Base-by-base conservation (phyloP, 352 stramenopile species). In the Pythium vanterpoolii region DNA sequence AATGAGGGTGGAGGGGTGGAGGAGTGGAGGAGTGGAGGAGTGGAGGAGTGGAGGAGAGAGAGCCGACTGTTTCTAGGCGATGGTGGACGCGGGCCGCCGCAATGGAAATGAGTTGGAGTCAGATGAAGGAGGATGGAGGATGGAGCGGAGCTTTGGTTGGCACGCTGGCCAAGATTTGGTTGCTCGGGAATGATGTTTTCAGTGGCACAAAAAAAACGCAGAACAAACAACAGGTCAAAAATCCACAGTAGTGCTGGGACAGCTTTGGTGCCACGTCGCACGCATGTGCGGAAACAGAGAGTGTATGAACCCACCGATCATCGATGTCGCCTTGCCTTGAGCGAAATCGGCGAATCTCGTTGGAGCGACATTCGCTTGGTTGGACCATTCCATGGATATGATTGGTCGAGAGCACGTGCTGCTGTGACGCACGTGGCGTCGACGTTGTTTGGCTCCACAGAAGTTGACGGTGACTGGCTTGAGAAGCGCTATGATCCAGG, bases 41-140 rank as follows among this genome's bases (percentile, higher is more conserved):
- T n/a, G n/a, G n/a, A n/a, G n/a, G n/a, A n/a, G n/a, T n/a, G n/a
- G n/a, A n/a, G n/a, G n/a, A n/a, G n/a, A n/a, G n/a, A n/a, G n/a
- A n/a, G n/a, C n/a, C n/a, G n/a, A n/a, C n/a, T n/a, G n/a, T n/a
- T n/a, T n/a, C n/a, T n/a, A n/a, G n/a, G n/a, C n/a, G n/a, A n/a
- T n/a, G n/a, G n/a, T n/a, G n/a, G n/a, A n/a, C n/a, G n/a, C n/a
- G n/a, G n/a, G n/a, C n/a, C n/a, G n/a, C n/a, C n/a, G n/a, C n/a
- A n/a, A n/a, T n/a, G n/a, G n/a, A 52, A 60, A 60, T 60, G 53
- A 60, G 53, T 52, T 60, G 10, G 33, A 56, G 34, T 33, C 45
- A 40, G 45, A 46, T 26, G 50, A 23, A 30, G 8, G 30, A 19
- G 8, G 33, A 21, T 33, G 31, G 52, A 51, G 39, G 40, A 57